Percentiles rank a stretch among this genome's conserved stretches.
These are phyloP conservation scores for Neurospora tetrasperma DNA, from an alignment of 495 filamentous ascomycete species.

Conservation along the genomic window DNA sequence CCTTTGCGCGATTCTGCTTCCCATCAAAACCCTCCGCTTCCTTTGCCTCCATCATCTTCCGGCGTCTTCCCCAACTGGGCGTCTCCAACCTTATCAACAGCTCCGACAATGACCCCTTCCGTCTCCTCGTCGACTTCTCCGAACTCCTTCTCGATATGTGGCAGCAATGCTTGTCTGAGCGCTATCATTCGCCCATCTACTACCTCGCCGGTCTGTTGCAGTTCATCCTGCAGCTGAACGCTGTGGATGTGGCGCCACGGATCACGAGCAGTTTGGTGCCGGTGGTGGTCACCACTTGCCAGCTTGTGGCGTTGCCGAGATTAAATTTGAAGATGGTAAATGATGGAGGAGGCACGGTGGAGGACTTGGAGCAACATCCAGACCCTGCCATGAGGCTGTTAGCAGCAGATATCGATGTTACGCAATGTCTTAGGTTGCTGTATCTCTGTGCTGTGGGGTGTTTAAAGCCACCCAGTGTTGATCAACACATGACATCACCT, in stretches of 20 bases:
- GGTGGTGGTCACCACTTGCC: conserved; percentile 28
- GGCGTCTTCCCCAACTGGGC: conserved; percentile 30
- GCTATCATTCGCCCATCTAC: conserved; percentile 33
- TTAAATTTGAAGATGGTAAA: conserved; percentile 6
- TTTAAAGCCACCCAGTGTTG: conserved; percentile 7
- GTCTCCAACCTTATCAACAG: conserved; percentile 8
- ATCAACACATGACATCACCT: conserved; percentile 10
- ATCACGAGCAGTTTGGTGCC: conserved; percentile 33
- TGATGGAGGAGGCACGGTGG: conserved; percentile 9
- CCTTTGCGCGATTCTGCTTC: conserved; percentile 30
- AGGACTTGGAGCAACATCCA: conserved; percentile 15
- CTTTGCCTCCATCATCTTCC: conserved; percentile 34
- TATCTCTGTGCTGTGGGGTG: conserved; percentile 33
- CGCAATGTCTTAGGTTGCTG: conserved; percentile 30
- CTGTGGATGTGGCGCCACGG: conserved; percentile 28
- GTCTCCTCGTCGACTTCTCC: conserved; percentile 34
- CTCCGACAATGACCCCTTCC: conserved; percentile 19
- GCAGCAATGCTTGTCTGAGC: conserved; percentile 32
- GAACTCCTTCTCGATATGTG: conserved; percentile 34
- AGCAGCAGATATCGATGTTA: conserved; percentile 24
- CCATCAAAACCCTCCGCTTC: conserved; percentile 30
- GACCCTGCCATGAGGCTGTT: conserved; percentile 16
- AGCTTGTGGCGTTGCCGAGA: conserved; percentile 19
- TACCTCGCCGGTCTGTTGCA: conserved; percentile 29
- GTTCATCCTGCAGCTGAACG: conserved; percentile 31